Percentiles rank a stretch among this genome's conserved stretches.
Evolutionary conservation across 2,329 filamentous ascomycete genomes (phyloP).

Genomic region (Aureobasidium sp.): DNA sequence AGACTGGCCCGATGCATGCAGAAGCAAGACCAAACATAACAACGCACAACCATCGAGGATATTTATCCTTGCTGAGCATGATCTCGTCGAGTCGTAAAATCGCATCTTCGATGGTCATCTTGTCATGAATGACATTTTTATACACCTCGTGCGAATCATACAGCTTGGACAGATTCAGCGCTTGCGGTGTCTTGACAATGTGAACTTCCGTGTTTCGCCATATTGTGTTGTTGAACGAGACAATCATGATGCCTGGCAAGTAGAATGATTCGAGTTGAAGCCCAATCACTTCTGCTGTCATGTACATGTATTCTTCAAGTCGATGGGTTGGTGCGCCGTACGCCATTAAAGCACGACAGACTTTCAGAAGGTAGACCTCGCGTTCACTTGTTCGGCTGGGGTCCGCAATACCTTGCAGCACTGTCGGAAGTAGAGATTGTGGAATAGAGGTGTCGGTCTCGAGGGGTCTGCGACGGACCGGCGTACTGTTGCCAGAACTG

Average conservation of each 20-base stretch:
- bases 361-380: not conserved
- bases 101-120: slow-evolving; percentile 61
- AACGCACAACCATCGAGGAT: slow-evolving; percentile 40
- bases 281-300: slow-evolving; percentile 73
- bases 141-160: slow-evolving; percentile 65
- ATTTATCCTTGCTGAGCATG: slow-evolving; percentile 48
- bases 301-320: slow-evolving; percentile 76
- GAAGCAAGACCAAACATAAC: slow-evolving; percentile 66
- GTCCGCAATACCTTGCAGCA: not conserved
- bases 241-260: slow-evolving; percentile 81
- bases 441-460: not conserved
- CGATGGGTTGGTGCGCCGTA: slow-evolving; percentile 1
- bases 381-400: not conserved
- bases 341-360: not conserved
- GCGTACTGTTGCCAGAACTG: not conserved
- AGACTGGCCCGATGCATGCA: slow-evolving; percentile 65
- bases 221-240: slow-evolving; percentile 66
- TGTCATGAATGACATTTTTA: slow-evolving; percentile 67
- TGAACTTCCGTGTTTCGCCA: slow-evolving; percentile 40
- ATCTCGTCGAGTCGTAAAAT: slow-evolving; percentile 55
- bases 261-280: slow-evolving; percentile 85
- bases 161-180: slow-evolving; percentile 63
- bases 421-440: not conserved
- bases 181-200: slow-evolving; percentile 57
- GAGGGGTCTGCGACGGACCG: not conserved